Evolutionary conservation across 2,329 filamentous ascomycete species (phyloP).

Genomic region (Trichoderma sp.): DNA sequence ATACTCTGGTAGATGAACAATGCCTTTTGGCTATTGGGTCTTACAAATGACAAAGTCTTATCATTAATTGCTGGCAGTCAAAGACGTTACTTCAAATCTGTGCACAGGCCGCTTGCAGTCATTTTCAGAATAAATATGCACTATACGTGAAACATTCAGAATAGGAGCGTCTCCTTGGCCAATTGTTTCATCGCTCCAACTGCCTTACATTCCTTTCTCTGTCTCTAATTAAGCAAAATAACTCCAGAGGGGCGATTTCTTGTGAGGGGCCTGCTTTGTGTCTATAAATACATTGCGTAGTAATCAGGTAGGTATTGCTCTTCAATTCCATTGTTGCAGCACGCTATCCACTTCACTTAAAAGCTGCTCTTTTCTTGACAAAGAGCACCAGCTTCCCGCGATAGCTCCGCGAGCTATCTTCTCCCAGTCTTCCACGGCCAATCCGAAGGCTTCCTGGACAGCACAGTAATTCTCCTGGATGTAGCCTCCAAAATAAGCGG

Average conservation of each 20-base stretch:
- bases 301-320: too few species aligned
- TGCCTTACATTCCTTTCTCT: neutral
- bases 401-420: conserved; percentile 65
- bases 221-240: neutral
- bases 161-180: neutral
- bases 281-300: neutral
- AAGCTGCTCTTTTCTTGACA: conserved; percentile 64
- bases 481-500: conserved; percentile 76
- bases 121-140: too few species aligned
- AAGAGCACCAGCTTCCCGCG: conserved; percentile 70
- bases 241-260: too few species aligned
- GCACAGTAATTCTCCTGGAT: conserved; percentile 73
- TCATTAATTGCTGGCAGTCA: too few species aligned
- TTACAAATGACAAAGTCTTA: too few species aligned
- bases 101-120: neutral
- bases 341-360: conserved; percentile 48
- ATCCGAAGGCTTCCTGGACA: conserved; percentile 70
- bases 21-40: too few species aligned
- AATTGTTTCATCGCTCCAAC: neutral
- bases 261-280: neutral
- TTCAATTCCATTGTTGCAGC: conserved; percentile 25
- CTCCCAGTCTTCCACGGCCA: conserved; percentile 69
- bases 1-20: too few species aligned
- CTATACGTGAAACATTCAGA: neutral
- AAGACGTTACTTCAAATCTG: neutral